A percentile compares a stretch with the other conserved stretches of the same genome.
These are phyloP conservation scores for Arthrobotrys megalospora DNA, from an alignment of 2,329 filamentous ascomycete genomes.

Conservation along the genomic window DNA sequence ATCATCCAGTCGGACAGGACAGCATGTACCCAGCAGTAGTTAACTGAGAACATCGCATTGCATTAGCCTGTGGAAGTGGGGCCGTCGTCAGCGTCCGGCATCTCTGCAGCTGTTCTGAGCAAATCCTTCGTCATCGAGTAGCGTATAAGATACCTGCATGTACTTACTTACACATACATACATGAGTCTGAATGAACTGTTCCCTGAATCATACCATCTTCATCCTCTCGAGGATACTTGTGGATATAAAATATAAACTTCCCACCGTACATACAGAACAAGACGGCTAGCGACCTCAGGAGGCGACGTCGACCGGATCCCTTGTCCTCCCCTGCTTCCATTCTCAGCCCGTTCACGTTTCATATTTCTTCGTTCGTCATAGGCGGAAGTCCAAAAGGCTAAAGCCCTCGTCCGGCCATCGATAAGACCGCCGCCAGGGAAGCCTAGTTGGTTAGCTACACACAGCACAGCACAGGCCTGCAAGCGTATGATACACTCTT, in stretches of 20 bases:
- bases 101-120: slow-evolving; percentile 22
- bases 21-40: background rate
- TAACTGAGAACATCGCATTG: slow-evolving; percentile 26
- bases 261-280: background rate
- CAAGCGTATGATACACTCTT: slow-evolving; percentile 36
- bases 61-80: slow-evolving; percentile 17
- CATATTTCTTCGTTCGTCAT: slow-evolving; percentile 43
- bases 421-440: slow-evolving; percentile 2
- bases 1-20: background rate
- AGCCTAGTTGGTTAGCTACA: no score
- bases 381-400: slow-evolving; percentile 2
- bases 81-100: slow-evolving; percentile 39
- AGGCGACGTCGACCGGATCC: slow-evolving; percentile 22
- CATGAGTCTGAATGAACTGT: slow-evolving; percentile 2
- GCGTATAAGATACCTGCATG: slow-evolving; percentile 9
- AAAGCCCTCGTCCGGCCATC: slow-evolving; percentile 10
- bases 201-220: slow-evolving; percentile 9
- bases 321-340: slow-evolving; percentile 38
- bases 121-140: slow-evolving; percentile 52
- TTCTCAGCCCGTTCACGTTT: slow-evolving; percentile 43
- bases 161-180: background rate
- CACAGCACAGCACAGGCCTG: background rate
- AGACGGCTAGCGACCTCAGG: slow-evolving; percentile 20
- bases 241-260: slow-evolving; percentile 9
- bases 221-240: background rate